Conservation (phyloP, 2,329 filamentous ascomycete species). For the Talaromyces sp. region DNA sequence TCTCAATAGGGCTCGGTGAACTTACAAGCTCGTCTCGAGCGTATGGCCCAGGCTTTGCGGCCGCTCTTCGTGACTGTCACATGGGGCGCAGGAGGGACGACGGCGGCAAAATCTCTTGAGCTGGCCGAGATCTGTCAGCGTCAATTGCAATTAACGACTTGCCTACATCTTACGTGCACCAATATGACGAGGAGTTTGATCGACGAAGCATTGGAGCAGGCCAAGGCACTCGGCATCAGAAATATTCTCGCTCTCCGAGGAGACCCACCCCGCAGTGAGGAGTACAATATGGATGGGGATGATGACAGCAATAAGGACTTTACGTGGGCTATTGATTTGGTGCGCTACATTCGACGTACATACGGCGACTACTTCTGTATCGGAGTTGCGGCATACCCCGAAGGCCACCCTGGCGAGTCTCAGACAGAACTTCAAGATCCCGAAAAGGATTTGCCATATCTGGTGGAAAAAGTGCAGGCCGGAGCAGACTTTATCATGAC, state of each 20-base stretch:
- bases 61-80: constrained; percentile 96
- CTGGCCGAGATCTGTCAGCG: constrained; percentile 92
- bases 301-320: constrained; percentile 69
- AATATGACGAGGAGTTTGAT: constrained; percentile 88
- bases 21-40: constrained; percentile 83
- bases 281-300: constrained; percentile 67
- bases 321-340: constrained; percentile 80
- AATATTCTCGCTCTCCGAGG: constrained; percentile 91
- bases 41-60: constrained; percentile 86
- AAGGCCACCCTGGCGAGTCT: constrained; percentile 88
- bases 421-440: constrained; percentile 72
- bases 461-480: constrained; percentile 84
- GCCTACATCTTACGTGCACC: constrained; percentile 92
- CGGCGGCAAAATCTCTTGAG: constrained; percentile 83
- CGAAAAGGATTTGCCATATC: constrained; percentile 68
- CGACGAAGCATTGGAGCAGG: constrained; percentile 84
- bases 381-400: constrained; percentile 89
- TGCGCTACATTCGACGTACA: constrained; percentile 77
- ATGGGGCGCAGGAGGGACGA: constrained; percentile 94
- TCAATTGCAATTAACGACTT: constrained; percentile 86
- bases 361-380: constrained; percentile 96
- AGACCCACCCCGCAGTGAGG: constrained; percentile 81
- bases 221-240: constrained; percentile 81
- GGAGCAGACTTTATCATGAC: constrained; percentile 99
- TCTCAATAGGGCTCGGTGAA: constrained; percentile 71